Percentiles rank a stretch among this genome's conserved stretches.
phyloP scores from a whole-genome alignment of 73 alveolate genomes.

The Uronychia setigera region DNA sequence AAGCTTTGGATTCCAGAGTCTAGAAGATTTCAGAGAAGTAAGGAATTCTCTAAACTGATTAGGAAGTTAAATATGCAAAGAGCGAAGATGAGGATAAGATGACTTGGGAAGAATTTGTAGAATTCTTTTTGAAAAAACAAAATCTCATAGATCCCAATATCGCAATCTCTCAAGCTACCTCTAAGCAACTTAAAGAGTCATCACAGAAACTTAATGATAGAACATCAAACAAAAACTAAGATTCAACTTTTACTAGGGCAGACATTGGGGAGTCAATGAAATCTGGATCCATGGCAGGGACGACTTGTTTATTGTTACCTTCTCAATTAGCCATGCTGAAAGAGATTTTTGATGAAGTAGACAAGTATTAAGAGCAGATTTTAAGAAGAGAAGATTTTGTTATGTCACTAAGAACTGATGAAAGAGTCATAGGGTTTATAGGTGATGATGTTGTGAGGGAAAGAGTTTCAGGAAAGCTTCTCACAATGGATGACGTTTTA shows the following conservation, averaged over 20 bases:
- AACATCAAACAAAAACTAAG: conserved; percentile 10
- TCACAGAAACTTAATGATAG: not conserved
- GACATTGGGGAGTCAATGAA: not conserved
- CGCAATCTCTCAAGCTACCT: not conserved
- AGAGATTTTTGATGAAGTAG: conserved; percentile 59
- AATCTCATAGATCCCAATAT: not conserved
- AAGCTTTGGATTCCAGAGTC: conserved; percentile 33
- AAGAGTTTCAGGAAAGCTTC: conserved; percentile 8
- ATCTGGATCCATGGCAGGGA: not conserved
- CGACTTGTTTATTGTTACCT: conserved; percentile 17
- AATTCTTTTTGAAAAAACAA: conserved; percentile 39
- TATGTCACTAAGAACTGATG: conserved; percentile 54
- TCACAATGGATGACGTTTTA: conserved; percentile 47
- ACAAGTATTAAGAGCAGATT: conserved; percentile 47
- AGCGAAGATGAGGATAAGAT: conserved; percentile 18
- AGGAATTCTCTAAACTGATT: not conserved
- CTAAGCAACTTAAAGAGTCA: conserved; percentile 19
- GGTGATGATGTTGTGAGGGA: conserved; percentile 55
- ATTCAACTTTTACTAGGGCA: too few relatives aligned
- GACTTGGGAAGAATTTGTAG: conserved; percentile 61
- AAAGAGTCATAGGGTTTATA: conserved; percentile 43
- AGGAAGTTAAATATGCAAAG: not conserved
- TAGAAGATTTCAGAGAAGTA: not conserved
- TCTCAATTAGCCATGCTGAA: conserved; percentile 47
- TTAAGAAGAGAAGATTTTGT: conserved; percentile 47